These are phyloP conservation scores for Mortierella sp. DNA, from an alignment of 371 early-diverging fungal genomes.

Conservation along the genomic window DNA sequence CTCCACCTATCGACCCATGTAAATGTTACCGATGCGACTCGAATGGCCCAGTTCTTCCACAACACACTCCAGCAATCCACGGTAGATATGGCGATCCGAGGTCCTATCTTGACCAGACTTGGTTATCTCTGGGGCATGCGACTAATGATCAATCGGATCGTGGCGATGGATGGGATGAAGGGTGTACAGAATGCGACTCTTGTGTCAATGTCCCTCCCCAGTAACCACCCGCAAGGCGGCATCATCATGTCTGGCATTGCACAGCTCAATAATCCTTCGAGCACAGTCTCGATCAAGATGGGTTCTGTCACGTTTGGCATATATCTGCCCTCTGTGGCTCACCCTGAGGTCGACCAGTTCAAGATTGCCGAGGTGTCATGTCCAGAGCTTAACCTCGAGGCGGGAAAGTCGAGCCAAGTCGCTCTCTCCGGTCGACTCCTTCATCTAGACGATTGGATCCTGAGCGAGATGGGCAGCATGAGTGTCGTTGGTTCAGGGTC, in stretches of 20 bases:
- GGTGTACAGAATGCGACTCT: conserved; percentile 47
- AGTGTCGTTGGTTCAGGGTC: conserved; percentile 10
- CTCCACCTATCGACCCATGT: conserved; percentile 43
- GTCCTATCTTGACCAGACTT: conserved; percentile 30
- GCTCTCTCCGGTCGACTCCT: conserved; percentile 44
- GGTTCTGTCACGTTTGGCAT: conserved; percentile 49
- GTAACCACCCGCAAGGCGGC: conserved; percentile 48
- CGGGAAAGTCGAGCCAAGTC: conserved; percentile 31
- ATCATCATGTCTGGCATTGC: conserved; percentile 47
- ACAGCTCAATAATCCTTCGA: conserved; percentile 47
- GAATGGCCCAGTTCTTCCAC: conserved; percentile 49
- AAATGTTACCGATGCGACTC: conserved; percentile 37
- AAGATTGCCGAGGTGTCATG: conserved; percentile 47
- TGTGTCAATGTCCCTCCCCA: conserved; percentile 46
- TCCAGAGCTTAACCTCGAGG: conserved; percentile 27
- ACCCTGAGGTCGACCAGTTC: conserved; percentile 44
- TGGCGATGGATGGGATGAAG: conserved; percentile 44
- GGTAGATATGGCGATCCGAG: conserved; percentile 31
- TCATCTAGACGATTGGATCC: conserved; percentile 53
- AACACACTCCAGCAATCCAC: conserved; percentile 27
- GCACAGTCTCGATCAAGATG: conserved; percentile 35
- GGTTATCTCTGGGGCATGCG: conserved; percentile 48
- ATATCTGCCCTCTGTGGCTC: conserved; percentile 35
- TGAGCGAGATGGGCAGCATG: not conserved
- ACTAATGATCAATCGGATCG: conserved; percentile 20